A percentile compares a stretch with the other conserved stretches of the same genome.
Evolutionary conservation across 805 yeast species (phyloP).

Genomic region (Pichia californica): DNA sequence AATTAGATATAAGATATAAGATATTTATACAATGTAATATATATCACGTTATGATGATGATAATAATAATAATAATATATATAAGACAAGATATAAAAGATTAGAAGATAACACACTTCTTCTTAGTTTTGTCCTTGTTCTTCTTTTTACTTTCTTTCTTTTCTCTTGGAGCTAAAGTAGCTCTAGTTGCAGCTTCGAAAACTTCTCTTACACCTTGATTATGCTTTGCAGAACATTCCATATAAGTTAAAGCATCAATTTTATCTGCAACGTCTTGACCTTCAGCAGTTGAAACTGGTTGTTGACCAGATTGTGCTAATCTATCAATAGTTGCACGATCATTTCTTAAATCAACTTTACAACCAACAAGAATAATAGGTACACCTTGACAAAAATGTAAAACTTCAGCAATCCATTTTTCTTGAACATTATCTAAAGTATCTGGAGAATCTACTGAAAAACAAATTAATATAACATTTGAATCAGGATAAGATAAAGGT

Average conservation of each 20-base stretch:
- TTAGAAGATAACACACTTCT: conserved; percentile 67
- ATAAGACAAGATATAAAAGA: no score
- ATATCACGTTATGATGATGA: not conserved
- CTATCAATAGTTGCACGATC: conserved; percentile 72
- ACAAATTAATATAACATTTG: conserved; percentile 86
- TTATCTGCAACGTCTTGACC: conserved; percentile 83
- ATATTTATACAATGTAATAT: no score
- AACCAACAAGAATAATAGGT: conserved; percentile 87
- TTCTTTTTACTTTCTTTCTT: conserved; percentile 42
- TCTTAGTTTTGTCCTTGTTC: not conserved
- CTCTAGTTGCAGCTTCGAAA: conserved; percentile 88
- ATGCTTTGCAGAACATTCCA: conserved; percentile 89
- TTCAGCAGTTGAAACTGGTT: conserved; percentile 75
- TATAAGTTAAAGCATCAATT: conserved; percentile 79
- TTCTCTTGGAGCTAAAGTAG: conserved; percentile 68
- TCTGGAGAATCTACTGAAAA: conserved; percentile 88
- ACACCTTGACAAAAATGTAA: conserved; percentile 91
- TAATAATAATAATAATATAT: not conserved
- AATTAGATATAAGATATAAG: no score
- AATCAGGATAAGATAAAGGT: conserved; percentile 87
- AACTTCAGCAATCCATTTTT: conserved; percentile 93
- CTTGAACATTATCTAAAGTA: conserved; percentile 88
- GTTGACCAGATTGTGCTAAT: conserved; percentile 66
- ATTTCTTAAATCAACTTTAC: conserved; percentile 83
- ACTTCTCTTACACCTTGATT: conserved; percentile 91